Evolutionary conservation across 108 stramenopile genomes (phyloP).

Genomic region (Cyclotella atomus): DNA sequence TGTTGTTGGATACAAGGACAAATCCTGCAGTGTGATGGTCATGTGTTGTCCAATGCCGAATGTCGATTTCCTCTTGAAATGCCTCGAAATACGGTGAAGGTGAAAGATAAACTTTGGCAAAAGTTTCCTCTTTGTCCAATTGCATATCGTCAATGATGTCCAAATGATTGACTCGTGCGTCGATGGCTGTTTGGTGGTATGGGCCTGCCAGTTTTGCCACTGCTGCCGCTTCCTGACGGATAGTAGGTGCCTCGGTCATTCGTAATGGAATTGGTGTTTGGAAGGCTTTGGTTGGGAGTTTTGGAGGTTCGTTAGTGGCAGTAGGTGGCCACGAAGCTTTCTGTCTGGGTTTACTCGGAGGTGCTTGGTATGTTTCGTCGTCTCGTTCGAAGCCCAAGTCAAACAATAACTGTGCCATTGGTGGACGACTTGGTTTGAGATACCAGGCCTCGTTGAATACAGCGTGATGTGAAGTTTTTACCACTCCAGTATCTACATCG

Average conservation of each 20-base stretch:
- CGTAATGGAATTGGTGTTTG: too few relatives aligned
- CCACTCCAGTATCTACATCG: constrained; percentile 3
- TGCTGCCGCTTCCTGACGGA: background rate
- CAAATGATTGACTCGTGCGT: background rate
- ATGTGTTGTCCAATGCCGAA: background rate
- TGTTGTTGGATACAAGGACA: background rate
- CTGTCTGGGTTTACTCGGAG: background rate
- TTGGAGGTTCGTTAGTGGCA: background rate
- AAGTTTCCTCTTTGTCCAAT: background rate
- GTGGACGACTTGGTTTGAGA: constrained; percentile 5
- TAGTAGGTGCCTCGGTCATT: too few relatives aligned
- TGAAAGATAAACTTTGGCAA: background rate
- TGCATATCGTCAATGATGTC: background rate
- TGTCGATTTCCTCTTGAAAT: background rate
- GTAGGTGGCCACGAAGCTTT: background rate
- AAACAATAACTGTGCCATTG: constrained; percentile 17
- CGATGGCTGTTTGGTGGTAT: background rate
- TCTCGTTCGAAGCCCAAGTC: constrained; percentile 6
- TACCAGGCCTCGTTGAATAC: constrained; percentile 33
- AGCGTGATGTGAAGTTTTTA: constrained; percentile 15
- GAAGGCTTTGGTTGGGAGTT: too few relatives aligned
- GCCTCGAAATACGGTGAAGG: background rate
- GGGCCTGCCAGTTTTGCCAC: background rate
- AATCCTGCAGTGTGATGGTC: background rate
- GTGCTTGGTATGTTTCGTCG: background rate